Base-by-base conservation (phyloP, 2,329 filamentous ascomycete species). In the Aspergillus pseudonomiae region DNA sequence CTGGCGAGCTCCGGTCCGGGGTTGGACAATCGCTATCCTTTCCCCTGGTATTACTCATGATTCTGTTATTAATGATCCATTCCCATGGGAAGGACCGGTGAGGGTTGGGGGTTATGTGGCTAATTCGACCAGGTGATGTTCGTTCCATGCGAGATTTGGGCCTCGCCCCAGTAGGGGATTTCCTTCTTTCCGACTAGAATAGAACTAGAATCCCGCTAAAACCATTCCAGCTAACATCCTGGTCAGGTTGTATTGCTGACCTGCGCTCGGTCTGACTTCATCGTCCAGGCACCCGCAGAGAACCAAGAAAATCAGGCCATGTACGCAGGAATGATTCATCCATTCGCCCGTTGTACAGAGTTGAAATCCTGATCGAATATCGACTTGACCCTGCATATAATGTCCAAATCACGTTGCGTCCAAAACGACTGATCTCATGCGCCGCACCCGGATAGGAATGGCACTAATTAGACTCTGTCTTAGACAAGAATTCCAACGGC, bases 71-170 rank as follows among this genome's bases (percentile, higher is more conserved):
- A 52, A 39, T 28, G 34, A 50, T 24, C 34, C 34, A 41, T 39
- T 12, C 52, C 32, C 10, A 34, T 19, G 52, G 52, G 32, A 55
- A n/a, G 39, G 30, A 21, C 39, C 52, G 32, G 32, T 36, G 30
- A 36, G 34, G n/a, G 24, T 28, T 39, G 26, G 26, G 26, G 45
- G 63, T 34, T 50, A 62, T 54, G 63, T 39, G 34, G 32, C 32
- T 55, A 14, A 55, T 21, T 26, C 32, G 61, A 60, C 65, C 68
- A 67, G 66, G 66, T 70, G 67, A 69, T 69, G 46, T 46, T 39
- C 58, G 61, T 48, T 45, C 30, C 57, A 67, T 70, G 68, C 67
- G 54, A 66, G 63, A 41, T 26, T 54, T 53, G 32, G 57, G 52
- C 39, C 45, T 48, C 46, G 26, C 21, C 11, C 30, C 19, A 50